Conservation (phyloP, 2,329 filamentous ascomycete species). For the Pochonia chlamydosporia region DNA sequence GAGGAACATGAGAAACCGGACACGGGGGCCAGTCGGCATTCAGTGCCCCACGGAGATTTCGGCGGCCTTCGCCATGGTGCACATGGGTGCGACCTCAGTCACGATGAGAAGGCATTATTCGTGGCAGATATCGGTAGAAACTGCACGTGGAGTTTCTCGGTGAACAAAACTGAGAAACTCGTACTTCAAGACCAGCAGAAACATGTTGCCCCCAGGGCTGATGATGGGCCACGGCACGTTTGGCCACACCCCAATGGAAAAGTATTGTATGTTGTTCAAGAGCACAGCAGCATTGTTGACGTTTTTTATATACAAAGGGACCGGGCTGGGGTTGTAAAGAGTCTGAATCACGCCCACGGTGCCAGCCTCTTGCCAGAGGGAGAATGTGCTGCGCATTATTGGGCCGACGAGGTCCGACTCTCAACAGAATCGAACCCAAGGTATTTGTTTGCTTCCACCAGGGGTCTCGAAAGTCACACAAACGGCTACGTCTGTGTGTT, state of each 20-base stretch:
- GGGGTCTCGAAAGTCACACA: slow-evolving; percentile 7
- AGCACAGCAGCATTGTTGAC: slow-evolving; percentile 16
- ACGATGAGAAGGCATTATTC: slow-evolving; percentile 12
- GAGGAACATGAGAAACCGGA: background rate
- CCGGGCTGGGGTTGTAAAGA: slow-evolving; percentile 1
- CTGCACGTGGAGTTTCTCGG: slow-evolving; percentile 12
- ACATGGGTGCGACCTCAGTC: slow-evolving; percentile 13
- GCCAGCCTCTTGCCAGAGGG: slow-evolving; percentile 7
- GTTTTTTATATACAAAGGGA: slow-evolving; percentile 9
- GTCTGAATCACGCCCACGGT: slow-evolving; percentile 11
- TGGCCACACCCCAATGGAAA: slow-evolving; percentile 15
- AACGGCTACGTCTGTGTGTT: slow-evolving; percentile 14
- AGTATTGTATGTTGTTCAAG: slow-evolving; percentile 14
- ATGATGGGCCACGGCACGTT: slow-evolving; percentile 13
- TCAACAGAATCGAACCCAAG: slow-evolving; percentile 6
- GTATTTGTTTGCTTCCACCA: slow-evolving; percentile 13
- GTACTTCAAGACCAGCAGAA: slow-evolving; percentile 4
- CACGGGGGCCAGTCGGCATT: background rate
- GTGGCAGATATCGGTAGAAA: slow-evolving; percentile 15
- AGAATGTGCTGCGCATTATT: slow-evolving; percentile 5
- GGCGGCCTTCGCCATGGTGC: slow-evolving; percentile 14
- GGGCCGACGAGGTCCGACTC: slow-evolving; percentile 15
- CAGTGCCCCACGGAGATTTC: too few relatives aligned
- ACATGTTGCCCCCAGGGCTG: slow-evolving; percentile 7
- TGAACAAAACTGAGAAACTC: too few relatives aligned